Evolutionary conservation across 106 monocot species (phyloP), one percentile per base, ranked within the genome.

Genomic region (Alisma plantagoaquatica): DNA sequence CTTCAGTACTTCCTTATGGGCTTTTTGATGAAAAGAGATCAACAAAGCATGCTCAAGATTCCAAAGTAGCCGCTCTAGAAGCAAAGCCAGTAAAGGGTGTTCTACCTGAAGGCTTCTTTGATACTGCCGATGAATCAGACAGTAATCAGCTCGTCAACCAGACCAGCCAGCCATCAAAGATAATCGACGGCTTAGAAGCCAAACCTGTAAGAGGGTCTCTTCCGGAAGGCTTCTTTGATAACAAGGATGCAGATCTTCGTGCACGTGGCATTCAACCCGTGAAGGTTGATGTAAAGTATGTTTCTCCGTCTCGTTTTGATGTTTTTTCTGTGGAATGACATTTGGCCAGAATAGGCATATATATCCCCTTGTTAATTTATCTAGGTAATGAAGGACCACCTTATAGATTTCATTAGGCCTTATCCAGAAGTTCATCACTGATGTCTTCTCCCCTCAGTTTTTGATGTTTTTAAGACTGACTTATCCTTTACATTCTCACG

Each of bases 211-310:
- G 63, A 62, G 78, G 77, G 46, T 52, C 84, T 46, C 61, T 91
- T 31, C 84, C 91, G 27, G 80, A 77, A 80, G 91, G 91, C 2
- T 90, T 90, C 45, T 90, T 90, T 58, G 91, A 91, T 70, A 81
- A 91, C 54, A 84, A 75, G 69, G 84, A 91, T 63, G 80, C 77
- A 53, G 91, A 91, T 62, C 74, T 84, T 20, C 76, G 80, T 59
- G 91, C 91, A 25, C 91, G 91, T 70, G 91, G 91, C 27, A 80
- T 91, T 22, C 62, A 84, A 70, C 91, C 84, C 43, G 72, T 77
- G n/a, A 91, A 84, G 51, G 62, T 91, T 60, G 91, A 91, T 60
- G 62, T 84, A 2, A 64, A 81, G 91, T 91, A 78, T 64, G 77
- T 48, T 53, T 49, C 27, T 71, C 23, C 5, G n/a, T n/a, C n/a